Evolutionary conservation across 768 basidiomycete genomes (phyloP), one percentile per base, ranked within the genome.

Genomic region (Sporobolomyces pararoseus): DNA sequence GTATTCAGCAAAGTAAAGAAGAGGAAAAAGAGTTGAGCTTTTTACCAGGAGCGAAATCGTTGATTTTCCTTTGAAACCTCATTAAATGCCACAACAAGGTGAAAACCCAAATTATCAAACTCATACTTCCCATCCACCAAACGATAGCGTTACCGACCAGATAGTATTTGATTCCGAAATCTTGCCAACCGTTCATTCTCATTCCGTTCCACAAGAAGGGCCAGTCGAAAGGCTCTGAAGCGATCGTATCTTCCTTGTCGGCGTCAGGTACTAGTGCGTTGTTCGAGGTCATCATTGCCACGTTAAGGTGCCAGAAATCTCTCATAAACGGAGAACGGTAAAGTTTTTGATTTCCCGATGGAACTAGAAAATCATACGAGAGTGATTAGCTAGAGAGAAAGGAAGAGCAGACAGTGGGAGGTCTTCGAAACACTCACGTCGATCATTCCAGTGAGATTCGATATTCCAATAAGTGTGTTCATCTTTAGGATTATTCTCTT

Each of bases 201-300:
- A 99, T 80, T 29, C 95, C 95, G 21, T 94, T 84, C 53, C 86
- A 86, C 47, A 97, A 82, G 81, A 89, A 87, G 0, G 95, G 95
- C 95, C 96, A 99, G 76, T 98, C 94, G 46, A 85, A 84, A 0
- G 95, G 94, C 75, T 85, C 86, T 39, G 92, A 95, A 0, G 95
- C 96, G 60, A 99, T 86, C 77, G 97, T 91, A 78, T 99, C 96
- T 75, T 95, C 91, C 81, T 98, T 98, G 83, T 99, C 96, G 0
- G 95, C 92, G 77, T 99, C 93, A 1, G 96, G 96, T 47, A 98
- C 79, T 63, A 99, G 87, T 0, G 96, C 95, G 78, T 99, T 99
- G 82, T 99, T 99, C 7, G 96, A 97, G 0, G 95, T 96, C 91
- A 94, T 93, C 96, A 99, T 99, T 12, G 94, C 96, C 31, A 99